Conservation (phyloP, 108 stramenopile genomes). For the Poteriospumella lacustris region DNA sequence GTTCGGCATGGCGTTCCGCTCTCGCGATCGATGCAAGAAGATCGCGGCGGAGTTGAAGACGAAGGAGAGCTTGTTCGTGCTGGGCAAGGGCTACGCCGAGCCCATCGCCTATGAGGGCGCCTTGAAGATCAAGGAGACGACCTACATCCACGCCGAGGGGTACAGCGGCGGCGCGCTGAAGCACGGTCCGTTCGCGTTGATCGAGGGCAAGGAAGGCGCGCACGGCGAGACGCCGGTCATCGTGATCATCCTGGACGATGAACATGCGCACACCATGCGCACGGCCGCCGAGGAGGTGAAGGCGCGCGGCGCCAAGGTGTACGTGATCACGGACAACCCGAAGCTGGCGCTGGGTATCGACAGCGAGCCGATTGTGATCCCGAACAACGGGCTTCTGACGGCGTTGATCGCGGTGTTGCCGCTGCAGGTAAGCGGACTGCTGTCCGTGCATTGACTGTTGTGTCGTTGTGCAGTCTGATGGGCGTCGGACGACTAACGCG, state of each 20-base stretch:
- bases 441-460: not conserved
- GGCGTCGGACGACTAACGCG: no score
- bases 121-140: conserved; percentile 98
- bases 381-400: conserved; percentile 88
- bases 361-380: conserved; percentile 81
- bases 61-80: conserved; percentile 89
- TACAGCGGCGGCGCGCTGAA: conserved; percentile 97
- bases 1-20: conserved; percentile 92
- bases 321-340: conserved; percentile 79
- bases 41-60: conserved; percentile 70
- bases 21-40: conserved; percentile 69
- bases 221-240: conserved; percentile 95
- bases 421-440: conserved; percentile 40
- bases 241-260: conserved; percentile 92
- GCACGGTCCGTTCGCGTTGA: conserved; percentile 96
- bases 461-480: no score
- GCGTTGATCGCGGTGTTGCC: conserved; percentile 88
- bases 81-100: conserved; percentile 83
- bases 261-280: conserved; percentile 87
- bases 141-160: conserved; percentile 96
- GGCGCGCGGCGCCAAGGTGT: conserved; percentile 92
- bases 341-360: conserved; percentile 75
- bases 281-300: conserved; percentile 55
- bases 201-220: conserved; percentile 77
- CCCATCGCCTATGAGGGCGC: conserved; percentile 94